A percentile compares a stretch with the other conserved stretches of the same genome.
These are phyloP conservation scores for Termitomyces sp. DNA, from an alignment of 768 basidiomycete species.

Conservation along the genomic window DNA sequence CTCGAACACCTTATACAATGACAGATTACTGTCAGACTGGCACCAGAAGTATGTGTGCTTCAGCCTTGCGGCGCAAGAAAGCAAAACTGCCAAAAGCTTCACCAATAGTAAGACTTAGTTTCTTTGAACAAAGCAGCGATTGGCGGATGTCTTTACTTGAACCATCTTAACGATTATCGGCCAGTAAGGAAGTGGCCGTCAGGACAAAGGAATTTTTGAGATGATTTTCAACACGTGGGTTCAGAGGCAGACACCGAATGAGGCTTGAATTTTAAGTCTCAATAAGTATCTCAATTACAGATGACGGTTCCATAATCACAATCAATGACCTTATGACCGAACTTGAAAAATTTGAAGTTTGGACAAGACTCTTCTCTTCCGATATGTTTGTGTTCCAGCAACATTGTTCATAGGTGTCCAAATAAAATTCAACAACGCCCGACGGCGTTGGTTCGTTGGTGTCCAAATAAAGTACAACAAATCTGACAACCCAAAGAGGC, in stretches of 20 bases:
- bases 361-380: neutral
- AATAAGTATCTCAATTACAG: neutral
- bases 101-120: neutral
- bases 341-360: neutral
- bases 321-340: no score
- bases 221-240: neutral
- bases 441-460: neutral
- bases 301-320: neutral
- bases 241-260: no score
- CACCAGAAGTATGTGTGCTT: neutral
- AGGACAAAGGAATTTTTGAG: neutral
- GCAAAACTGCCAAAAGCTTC: neutral
- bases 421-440: neutral
- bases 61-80: neutral
- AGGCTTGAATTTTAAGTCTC: no score
- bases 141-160: neutral
- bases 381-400: neutral
- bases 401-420: neutral
- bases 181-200: neutral
- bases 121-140: neutral
- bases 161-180: neutral
- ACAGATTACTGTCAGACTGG: neutral
- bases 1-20: neutral
- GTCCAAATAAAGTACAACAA: neutral
- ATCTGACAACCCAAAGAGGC: neutral